Evolutionary conservation across 441 rosid species (phyloP).

Genomic region (Daphne laureola): DNA sequence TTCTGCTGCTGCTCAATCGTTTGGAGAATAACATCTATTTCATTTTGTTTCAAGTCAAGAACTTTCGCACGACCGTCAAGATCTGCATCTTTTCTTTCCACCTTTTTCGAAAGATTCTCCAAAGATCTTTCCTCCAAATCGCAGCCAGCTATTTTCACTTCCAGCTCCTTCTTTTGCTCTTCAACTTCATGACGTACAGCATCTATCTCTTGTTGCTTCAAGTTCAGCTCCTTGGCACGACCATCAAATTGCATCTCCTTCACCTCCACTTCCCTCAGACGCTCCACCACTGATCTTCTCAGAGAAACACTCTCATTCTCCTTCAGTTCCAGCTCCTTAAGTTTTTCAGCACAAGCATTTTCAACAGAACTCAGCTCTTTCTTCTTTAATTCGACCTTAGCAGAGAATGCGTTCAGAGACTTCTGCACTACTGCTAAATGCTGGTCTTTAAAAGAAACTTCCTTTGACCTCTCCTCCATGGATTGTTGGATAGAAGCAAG

Average conservation of each 20-base stretch:
- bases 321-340: constrained; percentile 20
- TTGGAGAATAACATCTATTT: constrained; percentile 14
- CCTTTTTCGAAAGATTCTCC: constrained; percentile 17
- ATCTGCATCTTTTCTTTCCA: no score
- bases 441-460: constrained; percentile 18
- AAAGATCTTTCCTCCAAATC: no score
- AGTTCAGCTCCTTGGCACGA: constrained; percentile 14
- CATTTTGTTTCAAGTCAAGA: no score
- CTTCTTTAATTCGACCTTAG: constrained; percentile 19
- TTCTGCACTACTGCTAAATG: constrained; percentile 19
- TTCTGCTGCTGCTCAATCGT: constrained; percentile 11
- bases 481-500: constrained; percentile 18
- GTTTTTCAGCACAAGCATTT: constrained; percentile 10
- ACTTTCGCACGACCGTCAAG: constrained; percentile 19
- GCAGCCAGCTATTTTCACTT: constrained; percentile 25
- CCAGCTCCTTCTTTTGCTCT: constrained; percentile 18
- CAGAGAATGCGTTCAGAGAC: constrained; percentile 21
- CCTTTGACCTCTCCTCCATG: constrained; percentile 15
- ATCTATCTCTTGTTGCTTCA: constrained; percentile 19
- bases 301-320: constrained; percentile 19
- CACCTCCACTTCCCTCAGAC: constrained; percentile 15
- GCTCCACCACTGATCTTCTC: constrained; percentile 19
- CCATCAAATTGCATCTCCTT: no score
- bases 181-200: constrained; percentile 17
- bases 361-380: constrained; percentile 19